Base-by-base conservation (phyloP, 108 stramenopile genomes). In the Nitzschia palea region DNA sequence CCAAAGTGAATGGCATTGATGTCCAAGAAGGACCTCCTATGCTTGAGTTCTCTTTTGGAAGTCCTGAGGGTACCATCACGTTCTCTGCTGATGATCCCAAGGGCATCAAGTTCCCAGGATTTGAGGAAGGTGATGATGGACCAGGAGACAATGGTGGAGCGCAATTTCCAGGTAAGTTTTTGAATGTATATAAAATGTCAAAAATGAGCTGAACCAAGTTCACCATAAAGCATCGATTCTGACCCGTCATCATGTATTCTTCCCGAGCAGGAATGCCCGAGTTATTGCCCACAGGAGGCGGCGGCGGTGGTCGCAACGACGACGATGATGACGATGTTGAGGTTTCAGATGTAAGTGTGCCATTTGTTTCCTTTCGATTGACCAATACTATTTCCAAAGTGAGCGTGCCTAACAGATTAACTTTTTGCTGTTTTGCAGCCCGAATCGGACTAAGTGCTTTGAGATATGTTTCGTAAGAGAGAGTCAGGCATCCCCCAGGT, bases 31-130 rank as follows among this genome's bases (percentile, higher is more conserved):
- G 76, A 26, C 67, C 77, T 20, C 71, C 75, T 20, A 63, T 69
- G 68, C 65, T 82, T n/a, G 70, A 78, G 29, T 68, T 77, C 44
- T 56, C 67, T 2, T 82, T 82, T 54, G 69, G 61, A 45, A 82
- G 72, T 65, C 76, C 80, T 14, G 72, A 82, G 64, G 80, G 80
- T 40, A 74, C 68, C 35, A 72, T 82, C 35, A 77, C 77, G 25
- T 74, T 77, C 51, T 77, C 76, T 4, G 63, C 80, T 44, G 62
- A 73, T 63, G 55, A 72, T 59, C 63, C 72, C 3, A 58, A 55
- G 28, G 80, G 80, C 8, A 44, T 82, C 44, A 73, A 74, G 31
- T 82, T 82, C 64, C 80, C 80, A 47, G 80, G 80, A 45, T 82
- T 77, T 44, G 67, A 76, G 20, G 80, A 77, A 30, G 80, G 56